Evolutionary conservation across 1,284 basidiomycete genomes (phyloP).

Genomic region (Tetrapyrgos nigripes): DNA sequence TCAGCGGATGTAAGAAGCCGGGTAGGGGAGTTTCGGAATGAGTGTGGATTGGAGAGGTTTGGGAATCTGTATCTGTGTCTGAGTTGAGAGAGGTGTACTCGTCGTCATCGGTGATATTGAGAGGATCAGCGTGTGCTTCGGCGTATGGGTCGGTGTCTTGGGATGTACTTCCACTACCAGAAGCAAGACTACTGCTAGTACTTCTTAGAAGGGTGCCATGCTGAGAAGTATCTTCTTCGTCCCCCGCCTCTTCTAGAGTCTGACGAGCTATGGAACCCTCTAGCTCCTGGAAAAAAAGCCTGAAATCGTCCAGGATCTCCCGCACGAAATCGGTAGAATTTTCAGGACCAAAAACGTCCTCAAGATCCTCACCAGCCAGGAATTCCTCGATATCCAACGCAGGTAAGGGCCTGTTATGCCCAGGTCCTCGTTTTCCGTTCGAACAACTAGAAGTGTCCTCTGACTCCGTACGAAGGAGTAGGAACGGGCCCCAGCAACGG

Average conservation of each 20-base stretch:
- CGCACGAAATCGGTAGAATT: background rate
- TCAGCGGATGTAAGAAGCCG: too few species aligned
- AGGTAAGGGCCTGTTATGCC: background rate
- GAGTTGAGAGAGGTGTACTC: background rate
- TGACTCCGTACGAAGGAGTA: slow-evolving; percentile 23
- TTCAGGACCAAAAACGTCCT: background rate
- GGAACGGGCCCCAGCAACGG: slow-evolving; percentile 48
- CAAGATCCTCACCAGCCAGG: background rate
- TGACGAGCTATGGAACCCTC: background rate
- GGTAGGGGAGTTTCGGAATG: background rate
- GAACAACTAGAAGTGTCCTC: background rate
- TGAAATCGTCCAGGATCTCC: slow-evolving; percentile 2
- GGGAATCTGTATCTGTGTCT: slow-evolving; percentile 11
- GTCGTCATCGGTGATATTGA: background rate
- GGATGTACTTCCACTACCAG: slow-evolving; percentile 17
- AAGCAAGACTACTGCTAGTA: background rate
- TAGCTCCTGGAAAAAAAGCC: background rate
- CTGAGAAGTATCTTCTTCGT: slow-evolving; percentile 6
- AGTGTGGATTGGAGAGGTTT: slow-evolving; percentile 4
- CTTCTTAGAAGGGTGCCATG: background rate
- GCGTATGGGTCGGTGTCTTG: slow-evolving; percentile 2
- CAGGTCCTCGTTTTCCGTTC: background rate
- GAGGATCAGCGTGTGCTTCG: slow-evolving; percentile 18
- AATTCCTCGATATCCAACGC: background rate
- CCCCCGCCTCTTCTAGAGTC: background rate